These are phyloP conservation scores for Carallia pectinifolia DNA, from an alignment of 345 rosid species.

Conservation along the genomic window DNA sequence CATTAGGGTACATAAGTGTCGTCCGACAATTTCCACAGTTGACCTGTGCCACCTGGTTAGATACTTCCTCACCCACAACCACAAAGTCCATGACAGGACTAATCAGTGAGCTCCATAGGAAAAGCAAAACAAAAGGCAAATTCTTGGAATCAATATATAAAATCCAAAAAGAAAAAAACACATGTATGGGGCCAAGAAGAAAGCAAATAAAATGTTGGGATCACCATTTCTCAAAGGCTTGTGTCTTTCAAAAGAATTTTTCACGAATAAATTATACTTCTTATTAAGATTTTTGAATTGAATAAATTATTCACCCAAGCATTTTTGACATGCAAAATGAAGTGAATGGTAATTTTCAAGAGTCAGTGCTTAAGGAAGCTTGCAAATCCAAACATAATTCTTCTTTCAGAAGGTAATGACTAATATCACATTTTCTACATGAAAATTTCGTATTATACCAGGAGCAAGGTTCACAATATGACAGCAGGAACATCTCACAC, in stretches of 20 bases:
- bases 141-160: background rate
- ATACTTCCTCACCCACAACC: conserved; percentile 30
- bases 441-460: conserved; percentile 36
- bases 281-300: too few species aligned
- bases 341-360: too few species aligned
- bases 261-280: too few species aligned
- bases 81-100: conserved; percentile 13
- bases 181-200: too few species aligned
- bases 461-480: conserved; percentile 73
- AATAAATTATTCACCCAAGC: too few species aligned
- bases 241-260: too few species aligned
- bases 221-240: too few species aligned
- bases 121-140: background rate
- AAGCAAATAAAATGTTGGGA: too few species aligned
- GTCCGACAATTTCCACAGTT: conserved; percentile 79
- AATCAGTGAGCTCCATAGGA: conserved; percentile 21
- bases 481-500: conserved; percentile 98
- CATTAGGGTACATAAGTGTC: conserved; percentile 74
- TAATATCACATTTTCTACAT: conserved; percentile 3
- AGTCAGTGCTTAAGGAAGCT: background rate
- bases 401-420: background rate
- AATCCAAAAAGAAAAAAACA: too few species aligned
- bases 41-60: conserved; percentile 71
- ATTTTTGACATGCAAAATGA: too few species aligned
- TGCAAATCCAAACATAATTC: conserved; percentile 2